phyloP scores from a whole-genome alignment of 1,139 yeast species.

The Petasospora rhodanensis region DNA sequence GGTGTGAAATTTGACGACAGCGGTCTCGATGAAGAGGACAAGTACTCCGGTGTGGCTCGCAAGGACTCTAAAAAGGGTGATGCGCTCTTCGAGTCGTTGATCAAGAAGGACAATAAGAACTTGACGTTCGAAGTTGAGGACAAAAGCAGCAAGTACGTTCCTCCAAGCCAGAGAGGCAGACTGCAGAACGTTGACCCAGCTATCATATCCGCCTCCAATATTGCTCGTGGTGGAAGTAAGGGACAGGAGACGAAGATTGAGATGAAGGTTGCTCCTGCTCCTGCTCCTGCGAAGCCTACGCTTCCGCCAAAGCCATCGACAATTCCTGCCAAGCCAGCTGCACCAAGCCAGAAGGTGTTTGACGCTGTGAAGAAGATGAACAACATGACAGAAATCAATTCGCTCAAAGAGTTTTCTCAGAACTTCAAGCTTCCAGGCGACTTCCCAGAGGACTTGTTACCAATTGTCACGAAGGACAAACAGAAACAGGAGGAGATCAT shows the following conservation, averaged over 20 bases:
- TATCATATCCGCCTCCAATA: conserved; percentile 44
- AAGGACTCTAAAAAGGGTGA: conserved; percentile 42
- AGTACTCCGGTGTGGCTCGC: conserved; percentile 78
- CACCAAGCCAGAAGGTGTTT: conserved; percentile 5
- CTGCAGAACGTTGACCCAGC: conserved; percentile 74
- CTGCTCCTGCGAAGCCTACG: conserved; percentile 1
- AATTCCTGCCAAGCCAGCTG: conserved; percentile 22
- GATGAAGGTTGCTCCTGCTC: no score
- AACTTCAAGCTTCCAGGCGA: conserved; percentile 74
- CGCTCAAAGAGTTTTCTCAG: conserved; percentile 79
- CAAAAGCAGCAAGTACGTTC: conserved; percentile 37
- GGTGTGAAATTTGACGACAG: conserved; percentile 73
- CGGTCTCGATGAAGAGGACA: conserved; percentile 93
- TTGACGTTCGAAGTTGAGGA: conserved; percentile 9
- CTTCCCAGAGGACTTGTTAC: conserved; percentile 72
- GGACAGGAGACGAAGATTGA: no score
- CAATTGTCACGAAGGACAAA: conserved; percentile 68
- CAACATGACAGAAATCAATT: conserved; percentile 67
- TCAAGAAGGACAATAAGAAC: conserved; percentile 28
- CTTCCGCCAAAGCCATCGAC: conserved; percentile 12
- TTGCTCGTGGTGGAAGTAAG: no score
- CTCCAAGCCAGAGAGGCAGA: conserved; percentile 66
- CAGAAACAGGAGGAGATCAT: conserved; percentile 57
- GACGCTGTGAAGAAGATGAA: conserved; percentile 39
- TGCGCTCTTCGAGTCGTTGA: conserved; percentile 60